phyloP scores from a whole-genome alignment of 1,139 yeast genomes.

The Pichia sp. region DNA sequence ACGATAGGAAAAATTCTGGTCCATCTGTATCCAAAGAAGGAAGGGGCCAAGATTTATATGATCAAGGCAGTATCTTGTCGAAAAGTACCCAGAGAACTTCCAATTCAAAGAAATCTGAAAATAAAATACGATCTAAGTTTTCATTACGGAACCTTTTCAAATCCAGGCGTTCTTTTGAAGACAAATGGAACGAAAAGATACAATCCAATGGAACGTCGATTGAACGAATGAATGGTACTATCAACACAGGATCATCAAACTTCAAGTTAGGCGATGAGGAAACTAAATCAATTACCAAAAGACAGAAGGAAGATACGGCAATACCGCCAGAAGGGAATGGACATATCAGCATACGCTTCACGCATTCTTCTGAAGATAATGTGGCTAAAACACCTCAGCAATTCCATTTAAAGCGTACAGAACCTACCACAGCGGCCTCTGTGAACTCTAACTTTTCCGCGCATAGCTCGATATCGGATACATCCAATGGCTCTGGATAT shows the following conservation, averaged over 20 bases:
- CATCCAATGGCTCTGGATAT: conserved; percentile 29
- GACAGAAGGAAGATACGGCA: too few relatives aligned
- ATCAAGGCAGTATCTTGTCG: too few relatives aligned
- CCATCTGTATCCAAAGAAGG: too few relatives aligned
- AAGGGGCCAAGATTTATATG: too few relatives aligned
- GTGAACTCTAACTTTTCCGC: conserved; percentile 26
- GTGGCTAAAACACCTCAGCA: conserved; percentile 6
- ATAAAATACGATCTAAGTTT: not conserved
- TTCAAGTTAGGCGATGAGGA: too few relatives aligned
- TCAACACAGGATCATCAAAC: too few relatives aligned
- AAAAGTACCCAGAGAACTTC: conserved; percentile 4
- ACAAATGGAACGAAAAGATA: not conserved
- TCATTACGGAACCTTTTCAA: not conserved
- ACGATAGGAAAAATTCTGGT: too few relatives aligned
- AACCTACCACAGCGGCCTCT: conserved; percentile 24
- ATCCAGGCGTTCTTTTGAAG: not conserved
- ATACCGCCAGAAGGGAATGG: too few relatives aligned
- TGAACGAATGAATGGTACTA: too few relatives aligned
- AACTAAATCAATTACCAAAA: too few relatives aligned
- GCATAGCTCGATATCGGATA: conserved; percentile 27
- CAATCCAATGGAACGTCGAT: too few relatives aligned
- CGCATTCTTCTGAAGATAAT: conserved; percentile 2
- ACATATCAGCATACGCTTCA: too few relatives aligned
- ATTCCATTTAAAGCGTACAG: conserved; percentile 4
- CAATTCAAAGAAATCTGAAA: not conserved